Conservation (phyloP, 2,329 filamentous ascomycete species). For the Xylaria hypoxylon region DNA sequence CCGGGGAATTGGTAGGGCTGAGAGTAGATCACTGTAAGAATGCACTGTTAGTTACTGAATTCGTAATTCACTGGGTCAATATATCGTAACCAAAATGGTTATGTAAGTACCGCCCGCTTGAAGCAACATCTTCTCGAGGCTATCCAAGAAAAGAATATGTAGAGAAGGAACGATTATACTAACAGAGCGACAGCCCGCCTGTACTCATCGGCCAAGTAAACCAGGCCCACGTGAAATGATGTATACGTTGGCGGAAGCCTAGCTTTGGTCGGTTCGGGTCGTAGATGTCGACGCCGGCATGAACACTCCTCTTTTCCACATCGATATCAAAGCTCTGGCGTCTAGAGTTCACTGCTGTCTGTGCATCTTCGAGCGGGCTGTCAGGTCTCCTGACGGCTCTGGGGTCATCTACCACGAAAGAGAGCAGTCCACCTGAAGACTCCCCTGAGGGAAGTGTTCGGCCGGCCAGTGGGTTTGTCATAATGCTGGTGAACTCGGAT, state of each 20-base stretch:
- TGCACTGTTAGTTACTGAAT: constrained; percentile 10
- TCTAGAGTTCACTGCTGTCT: constrained; percentile 31
- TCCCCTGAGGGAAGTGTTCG: neutral
- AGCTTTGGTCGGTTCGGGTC: constrained; percentile 55
- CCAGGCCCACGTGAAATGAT: constrained; percentile 78
- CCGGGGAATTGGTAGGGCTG: constrained; percentile 75
- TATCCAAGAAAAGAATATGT: neutral
- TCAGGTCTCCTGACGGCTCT: constrained; percentile 5
- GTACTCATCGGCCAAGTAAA: constrained; percentile 82
- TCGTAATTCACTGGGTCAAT: neutral
- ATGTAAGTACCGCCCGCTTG: neutral
- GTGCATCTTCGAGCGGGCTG: constrained; percentile 20
- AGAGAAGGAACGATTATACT: neutral
- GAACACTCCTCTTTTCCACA: constrained; percentile 14
- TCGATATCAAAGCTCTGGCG: constrained; percentile 23
- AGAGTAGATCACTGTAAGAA: constrained; percentile 61
- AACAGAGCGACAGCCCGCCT: constrained; percentile 71
- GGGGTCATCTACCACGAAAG: neutral
- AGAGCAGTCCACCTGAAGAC: neutral
- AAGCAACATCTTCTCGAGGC: neutral
- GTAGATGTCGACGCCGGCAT: constrained; percentile 42
- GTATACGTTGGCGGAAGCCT: constrained; percentile 58
- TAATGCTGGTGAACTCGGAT: neutral
- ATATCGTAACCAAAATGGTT: neutral
- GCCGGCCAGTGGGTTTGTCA: constrained; percentile 1